phyloP scores from a whole-genome alignment of 1,284 basidiomycete genomes.

The Neolentinus lepideus region DNA sequence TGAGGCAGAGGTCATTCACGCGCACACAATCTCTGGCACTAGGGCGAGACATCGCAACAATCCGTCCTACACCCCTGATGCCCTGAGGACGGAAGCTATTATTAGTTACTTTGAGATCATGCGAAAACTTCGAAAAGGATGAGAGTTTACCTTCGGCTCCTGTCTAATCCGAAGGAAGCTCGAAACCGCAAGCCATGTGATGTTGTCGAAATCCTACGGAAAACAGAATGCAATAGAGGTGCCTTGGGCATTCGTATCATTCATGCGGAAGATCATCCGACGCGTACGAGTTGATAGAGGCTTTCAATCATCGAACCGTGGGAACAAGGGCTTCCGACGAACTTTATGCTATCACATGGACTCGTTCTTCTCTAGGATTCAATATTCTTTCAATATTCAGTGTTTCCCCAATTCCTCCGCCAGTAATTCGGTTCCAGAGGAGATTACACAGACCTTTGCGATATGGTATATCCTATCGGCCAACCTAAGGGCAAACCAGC shows the following conservation, averaged over 20 bases:
- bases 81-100: background rate
- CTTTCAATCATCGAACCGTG: background rate
- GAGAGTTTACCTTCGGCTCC: background rate
- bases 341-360: no score
- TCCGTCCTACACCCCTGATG: background rate
- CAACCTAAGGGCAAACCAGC: no score
- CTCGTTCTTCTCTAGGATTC: no score
- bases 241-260: background rate
- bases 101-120: background rate
- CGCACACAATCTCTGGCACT: conserved; percentile 19
- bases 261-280: background rate
- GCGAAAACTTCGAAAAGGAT: no score
- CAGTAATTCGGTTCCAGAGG: no score
- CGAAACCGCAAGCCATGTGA: background rate
- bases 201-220: background rate
- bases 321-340: background rate
- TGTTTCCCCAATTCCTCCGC: no score
- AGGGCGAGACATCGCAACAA: background rate
- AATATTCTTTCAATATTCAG: no score
- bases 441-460: no score
- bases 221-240: background rate
- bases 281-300: background rate
- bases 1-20: conserved; percentile 40
- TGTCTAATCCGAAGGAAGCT: background rate
- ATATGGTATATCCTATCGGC: no score